Conservation (phyloP, 202 grass and related monocot genomes). For the Hordeum pubiflorum region DNA sequence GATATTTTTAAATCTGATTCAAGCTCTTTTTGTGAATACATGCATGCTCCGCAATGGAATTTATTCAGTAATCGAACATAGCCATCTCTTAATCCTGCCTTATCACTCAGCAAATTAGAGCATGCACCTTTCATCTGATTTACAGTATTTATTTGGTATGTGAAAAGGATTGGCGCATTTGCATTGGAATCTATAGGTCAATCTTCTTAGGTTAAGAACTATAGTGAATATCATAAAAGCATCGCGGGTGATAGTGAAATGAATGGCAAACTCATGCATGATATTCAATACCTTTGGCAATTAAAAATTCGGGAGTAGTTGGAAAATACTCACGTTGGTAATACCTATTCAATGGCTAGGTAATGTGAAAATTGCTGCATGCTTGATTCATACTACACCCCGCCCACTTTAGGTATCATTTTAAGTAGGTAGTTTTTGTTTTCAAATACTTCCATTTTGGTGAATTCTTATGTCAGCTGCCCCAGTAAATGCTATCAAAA, state of each 20-base stretch:
- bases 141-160: not conserved
- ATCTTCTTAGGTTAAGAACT: not conserved
- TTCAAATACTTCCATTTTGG: not conserved
- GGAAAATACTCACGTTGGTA: not conserved
- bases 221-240: slow-evolving; percentile 1
- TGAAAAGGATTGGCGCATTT: not conserved
- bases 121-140: not conserved
- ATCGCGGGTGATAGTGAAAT: slow-evolving; percentile 9
- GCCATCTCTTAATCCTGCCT: not conserved
- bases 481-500: not conserved
- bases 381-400: slow-evolving; percentile 5
- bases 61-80: not conserved
- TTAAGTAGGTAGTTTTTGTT: not conserved
- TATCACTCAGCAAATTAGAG: not conserved
- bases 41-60: not conserved
- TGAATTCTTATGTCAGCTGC: not conserved
- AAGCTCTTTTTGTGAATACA: not conserved
- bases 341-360: slow-evolving; percentile 11
- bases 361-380: slow-evolving; percentile 21
- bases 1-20: not conserved
- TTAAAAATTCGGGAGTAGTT: not conserved
- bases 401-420: not conserved
- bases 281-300: slow-evolving; percentile 8
- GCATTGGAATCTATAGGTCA: not conserved
- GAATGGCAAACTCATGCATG: not conserved